phyloP scores from a whole-genome alignment of 176 grass and related monocot species.

The Aegilops umbellulata region DNA sequence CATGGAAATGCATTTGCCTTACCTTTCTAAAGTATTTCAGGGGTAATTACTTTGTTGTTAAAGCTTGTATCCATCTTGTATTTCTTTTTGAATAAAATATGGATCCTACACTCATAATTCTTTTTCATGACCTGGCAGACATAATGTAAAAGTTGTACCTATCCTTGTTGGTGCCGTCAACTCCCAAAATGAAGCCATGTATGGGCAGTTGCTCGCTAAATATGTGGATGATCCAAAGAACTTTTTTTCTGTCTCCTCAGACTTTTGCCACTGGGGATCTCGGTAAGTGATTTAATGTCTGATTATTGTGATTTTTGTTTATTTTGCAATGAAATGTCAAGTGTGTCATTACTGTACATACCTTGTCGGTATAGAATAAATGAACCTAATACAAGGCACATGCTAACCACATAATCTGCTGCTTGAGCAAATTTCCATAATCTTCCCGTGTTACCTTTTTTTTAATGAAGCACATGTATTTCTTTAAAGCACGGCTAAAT shows the following conservation, averaged over 20 bases:
- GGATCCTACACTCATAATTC: background rate
- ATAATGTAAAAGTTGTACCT: slow-evolving; percentile 84
- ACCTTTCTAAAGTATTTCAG: slow-evolving; percentile 93
- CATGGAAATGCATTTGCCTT: slow-evolving; percentile 99
- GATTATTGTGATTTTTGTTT: slow-evolving; percentile 20
- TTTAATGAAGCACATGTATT: background rate
- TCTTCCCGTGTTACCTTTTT: background rate
- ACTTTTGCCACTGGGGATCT: slow-evolving; percentile 98
- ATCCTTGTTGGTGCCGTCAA: slow-evolving; percentile 88
- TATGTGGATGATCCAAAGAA: slow-evolving; percentile 91
- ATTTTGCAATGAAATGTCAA: background rate
- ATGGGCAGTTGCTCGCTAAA: slow-evolving; percentile 74
- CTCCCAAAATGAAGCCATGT: slow-evolving; percentile 81
- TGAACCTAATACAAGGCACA: background rate
- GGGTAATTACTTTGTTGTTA: slow-evolving; percentile 56
- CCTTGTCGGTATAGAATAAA: background rate
- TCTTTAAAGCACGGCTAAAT: background rate
- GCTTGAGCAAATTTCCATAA: background rate
- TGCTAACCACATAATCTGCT: background rate
- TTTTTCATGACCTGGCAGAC: slow-evolving; percentile 49
- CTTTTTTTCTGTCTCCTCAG: slow-evolving; percentile 92
- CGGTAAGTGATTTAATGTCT: slow-evolving; percentile 43
- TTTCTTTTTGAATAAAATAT: background rate
- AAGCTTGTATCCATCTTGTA: slow-evolving; percentile 6
- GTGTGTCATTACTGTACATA: background rate